phyloP scores from a whole-genome alignment of 352 stramenopile species.

The Thraustotheca clavata region DNA sequence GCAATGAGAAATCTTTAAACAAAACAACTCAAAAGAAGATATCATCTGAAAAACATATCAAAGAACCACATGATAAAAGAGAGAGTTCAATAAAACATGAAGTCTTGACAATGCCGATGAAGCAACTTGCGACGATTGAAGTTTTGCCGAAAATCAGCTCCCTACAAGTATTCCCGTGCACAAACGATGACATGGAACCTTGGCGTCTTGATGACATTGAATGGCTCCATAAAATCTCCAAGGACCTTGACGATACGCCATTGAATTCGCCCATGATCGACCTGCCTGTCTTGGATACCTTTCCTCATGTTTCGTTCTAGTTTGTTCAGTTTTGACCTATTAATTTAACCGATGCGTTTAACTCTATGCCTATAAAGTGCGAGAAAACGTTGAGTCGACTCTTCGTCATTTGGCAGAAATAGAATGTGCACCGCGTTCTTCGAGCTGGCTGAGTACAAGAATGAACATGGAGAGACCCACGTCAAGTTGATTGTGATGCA shows the following conservation, averaged over 20 bases:
- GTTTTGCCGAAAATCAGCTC: neutral
- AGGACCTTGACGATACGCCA: neutral
- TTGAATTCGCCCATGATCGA: neutral
- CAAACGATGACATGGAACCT: neutral
- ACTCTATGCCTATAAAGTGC: neutral
- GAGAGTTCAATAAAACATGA: neutral
- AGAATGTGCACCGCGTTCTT: conserved; percentile 20
- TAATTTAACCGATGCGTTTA: conserved; percentile 4
- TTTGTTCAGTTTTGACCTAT: conserved; percentile 1
- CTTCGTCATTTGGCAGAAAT: neutral
- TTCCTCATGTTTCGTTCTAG: neutral
- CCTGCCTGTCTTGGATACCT: neutral
- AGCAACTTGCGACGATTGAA: neutral
- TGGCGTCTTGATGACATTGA: neutral
- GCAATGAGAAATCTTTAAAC: too few relatives aligned
- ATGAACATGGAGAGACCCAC: neutral
- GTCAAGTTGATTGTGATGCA: conserved; percentile 14
- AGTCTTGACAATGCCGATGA: neutral
- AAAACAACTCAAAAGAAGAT: too few relatives aligned
- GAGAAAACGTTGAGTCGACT: neutral
- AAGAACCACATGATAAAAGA: neutral
- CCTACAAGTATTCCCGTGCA: neutral
- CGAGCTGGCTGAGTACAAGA: neutral
- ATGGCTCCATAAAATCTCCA: conserved; percentile 2
- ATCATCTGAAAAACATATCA: neutral